phyloP scores from a whole-genome alignment of 495 filamentous ascomycete species.

The Aspergillus campestris region DNA sequence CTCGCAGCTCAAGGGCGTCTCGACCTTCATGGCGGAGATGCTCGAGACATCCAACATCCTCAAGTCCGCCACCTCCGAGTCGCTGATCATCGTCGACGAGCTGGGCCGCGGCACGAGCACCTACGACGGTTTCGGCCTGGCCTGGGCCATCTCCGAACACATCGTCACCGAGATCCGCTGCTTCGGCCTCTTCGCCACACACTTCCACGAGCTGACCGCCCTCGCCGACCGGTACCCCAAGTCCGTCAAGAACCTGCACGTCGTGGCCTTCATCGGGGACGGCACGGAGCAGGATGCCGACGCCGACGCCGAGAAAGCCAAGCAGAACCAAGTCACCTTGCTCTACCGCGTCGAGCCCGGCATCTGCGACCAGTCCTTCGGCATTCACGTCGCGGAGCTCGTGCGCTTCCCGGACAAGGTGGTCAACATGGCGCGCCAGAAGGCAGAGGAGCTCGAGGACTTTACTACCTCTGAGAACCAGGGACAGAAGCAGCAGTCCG shows the following conservation, averaged over 20 bases:
- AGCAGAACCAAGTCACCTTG: slow-evolving; percentile 81
- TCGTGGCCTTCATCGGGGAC: slow-evolving; percentile 87
- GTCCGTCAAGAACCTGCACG: slow-evolving; percentile 81
- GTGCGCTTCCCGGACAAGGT: slow-evolving; percentile 98
- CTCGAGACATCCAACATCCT: slow-evolving; percentile 97
- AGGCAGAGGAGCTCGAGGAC: slow-evolving; percentile 96
- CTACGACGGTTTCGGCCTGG: slow-evolving; percentile 96
- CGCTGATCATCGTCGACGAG: slow-evolving; percentile 96
- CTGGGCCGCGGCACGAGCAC: slow-evolving; percentile 97
- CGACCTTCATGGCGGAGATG: slow-evolving; percentile 99
- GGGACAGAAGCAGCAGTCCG: slow-evolving; percentile 35
- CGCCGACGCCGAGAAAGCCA: slow-evolving; percentile 31
- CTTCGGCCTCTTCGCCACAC: slow-evolving; percentile 90
- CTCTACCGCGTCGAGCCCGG: slow-evolving; percentile 94
- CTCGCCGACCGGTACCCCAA: slow-evolving; percentile 75
- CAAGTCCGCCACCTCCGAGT: slow-evolving; percentile 89
- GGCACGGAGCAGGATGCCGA: slow-evolving; percentile 17
- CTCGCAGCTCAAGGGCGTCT: slow-evolving; percentile 94
- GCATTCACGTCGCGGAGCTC: slow-evolving; percentile 96
- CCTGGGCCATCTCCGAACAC: slow-evolving; percentile 97
- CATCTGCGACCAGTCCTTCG: slow-evolving; percentile 94
- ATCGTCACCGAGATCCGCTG: slow-evolving; percentile 92
- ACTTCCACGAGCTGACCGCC: slow-evolving; percentile 96
- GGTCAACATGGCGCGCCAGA: slow-evolving; percentile 95
- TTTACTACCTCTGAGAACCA: slow-evolving; percentile 61